Evolutionary conservation across 805 yeast genomes (phyloP).

Genomic region (Cyberlindnera misumaiensis): DNA sequence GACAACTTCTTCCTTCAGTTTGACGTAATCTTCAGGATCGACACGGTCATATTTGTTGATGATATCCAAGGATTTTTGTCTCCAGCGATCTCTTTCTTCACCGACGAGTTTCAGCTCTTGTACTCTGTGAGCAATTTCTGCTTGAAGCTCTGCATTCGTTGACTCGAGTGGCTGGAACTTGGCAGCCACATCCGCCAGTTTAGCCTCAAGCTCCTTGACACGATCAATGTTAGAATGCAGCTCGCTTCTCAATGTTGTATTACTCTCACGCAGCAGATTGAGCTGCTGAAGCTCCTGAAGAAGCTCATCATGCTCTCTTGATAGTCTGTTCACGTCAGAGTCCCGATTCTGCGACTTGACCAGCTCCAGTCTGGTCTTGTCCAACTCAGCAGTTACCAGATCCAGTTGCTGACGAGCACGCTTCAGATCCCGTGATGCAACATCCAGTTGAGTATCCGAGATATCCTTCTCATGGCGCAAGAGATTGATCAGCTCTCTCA

Average conservation of each 20-base stretch:
- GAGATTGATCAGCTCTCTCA: slow-evolving; percentile 50
- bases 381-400: slow-evolving; percentile 42
- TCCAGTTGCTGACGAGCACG: slow-evolving; percentile 45
- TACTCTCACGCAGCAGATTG: slow-evolving; percentile 61
- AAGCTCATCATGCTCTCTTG: slow-evolving; percentile 37
- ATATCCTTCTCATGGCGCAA: slow-evolving; percentile 73
- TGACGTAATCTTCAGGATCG: slow-evolving; percentile 40
- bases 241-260: slow-evolving; percentile 54
- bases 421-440: slow-evolving; percentile 45
- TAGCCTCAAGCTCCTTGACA: slow-evolving; percentile 33
- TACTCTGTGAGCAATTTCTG: slow-evolving; percentile 41
- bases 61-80: slow-evolving; percentile 42
- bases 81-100: slow-evolving; percentile 58
- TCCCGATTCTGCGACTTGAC: slow-evolving; percentile 30
- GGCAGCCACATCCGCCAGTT: slow-evolving; percentile 26
- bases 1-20: slow-evolving; percentile 27
- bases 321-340: slow-evolving; percentile 16
- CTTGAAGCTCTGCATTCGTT: slow-evolving; percentile 29
- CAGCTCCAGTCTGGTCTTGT: slow-evolving; percentile 43
- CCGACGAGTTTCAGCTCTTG: slow-evolving; percentile 39
- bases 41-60: slow-evolving; percentile 38
- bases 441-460: slow-evolving; percentile 51
- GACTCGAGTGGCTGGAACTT: slow-evolving; percentile 41
- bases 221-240: slow-evolving; percentile 26
- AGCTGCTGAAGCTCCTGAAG: slow-evolving; percentile 52